Percentiles rank a stretch among this genome's conserved stretches.
Conservation (phyloP, 495 filamentous ascomycete genomes). For the Penicillium bialowiezense region DNA sequence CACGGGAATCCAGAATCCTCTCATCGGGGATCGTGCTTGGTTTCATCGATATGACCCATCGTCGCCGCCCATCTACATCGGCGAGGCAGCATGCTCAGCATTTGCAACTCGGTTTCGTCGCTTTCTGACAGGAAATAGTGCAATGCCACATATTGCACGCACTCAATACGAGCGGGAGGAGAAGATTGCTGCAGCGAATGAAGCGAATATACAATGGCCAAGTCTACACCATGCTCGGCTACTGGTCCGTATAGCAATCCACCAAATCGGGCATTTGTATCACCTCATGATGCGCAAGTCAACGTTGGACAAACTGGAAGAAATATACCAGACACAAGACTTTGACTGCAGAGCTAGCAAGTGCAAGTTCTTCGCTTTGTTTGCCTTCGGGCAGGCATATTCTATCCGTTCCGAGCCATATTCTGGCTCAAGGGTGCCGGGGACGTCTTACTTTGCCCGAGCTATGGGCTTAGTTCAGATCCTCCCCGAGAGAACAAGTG, state of each 20-base stretch:
- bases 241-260: slow-evolving; percentile 40
- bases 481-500: slow-evolving; percentile 39
- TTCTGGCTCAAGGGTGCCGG: slow-evolving; percentile 35
- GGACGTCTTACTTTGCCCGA: slow-evolving; percentile 45
- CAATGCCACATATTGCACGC: slow-evolving; percentile 37
- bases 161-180: slow-evolving; percentile 42
- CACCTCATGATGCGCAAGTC: slow-evolving; percentile 43
- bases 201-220: slow-evolving; percentile 35
- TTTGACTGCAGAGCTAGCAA: slow-evolving; percentile 36
- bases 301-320: slow-evolving; percentile 42
- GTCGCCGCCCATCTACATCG: slow-evolving; percentile 44
- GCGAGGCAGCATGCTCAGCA: slow-evolving; percentile 46
- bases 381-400: slow-evolving; percentile 45
- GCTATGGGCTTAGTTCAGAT: slow-evolving; percentile 41
- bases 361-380: slow-evolving; percentile 45
- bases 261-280: slow-evolving; percentile 39
- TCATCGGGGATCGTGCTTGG: slow-evolving; percentile 44
- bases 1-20: slow-evolving; percentile 36
- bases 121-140: slow-evolving; percentile 38
- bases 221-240: slow-evolving; percentile 40
- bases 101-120: slow-evolving; percentile 47
- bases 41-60: slow-evolving; percentile 43
- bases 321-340: slow-evolving; percentile 36
- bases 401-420: slow-evolving; percentile 36
- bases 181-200: slow-evolving; percentile 31